Evolutionary conservation across 768 basidiomycete genomes (phyloP).

Genomic region (Tylopilus subfusipes): DNA sequence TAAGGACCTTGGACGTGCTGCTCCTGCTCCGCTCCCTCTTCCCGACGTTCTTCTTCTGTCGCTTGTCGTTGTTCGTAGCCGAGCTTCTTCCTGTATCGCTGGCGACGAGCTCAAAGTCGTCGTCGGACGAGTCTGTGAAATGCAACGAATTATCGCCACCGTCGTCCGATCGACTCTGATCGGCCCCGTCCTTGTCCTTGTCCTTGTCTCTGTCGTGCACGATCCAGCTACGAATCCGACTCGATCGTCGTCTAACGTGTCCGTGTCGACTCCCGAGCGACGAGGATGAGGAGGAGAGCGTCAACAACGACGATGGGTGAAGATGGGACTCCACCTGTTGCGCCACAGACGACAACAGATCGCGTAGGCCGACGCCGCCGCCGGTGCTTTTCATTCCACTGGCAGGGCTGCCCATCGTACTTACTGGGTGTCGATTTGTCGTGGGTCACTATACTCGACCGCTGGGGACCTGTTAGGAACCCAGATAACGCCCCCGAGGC

Average conservation of each 20-base stretch:
- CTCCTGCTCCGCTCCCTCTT: too few relatives aligned
- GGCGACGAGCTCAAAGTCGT: slow-evolving; percentile 4
- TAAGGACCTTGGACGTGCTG: too few relatives aligned
- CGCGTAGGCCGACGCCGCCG: slow-evolving; percentile 9
- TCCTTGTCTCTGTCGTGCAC: not conserved
- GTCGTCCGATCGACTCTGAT: not conserved
- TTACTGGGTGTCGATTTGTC: not conserved
- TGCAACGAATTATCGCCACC: slow-evolving; percentile 13
- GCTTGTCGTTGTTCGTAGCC: not conserved
- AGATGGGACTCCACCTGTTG: slow-evolving; percentile 26
- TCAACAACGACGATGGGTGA: not conserved
- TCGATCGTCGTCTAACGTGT: slow-evolving; percentile 8
- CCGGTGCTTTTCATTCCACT: not conserved
- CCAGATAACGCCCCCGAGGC: not conserved
- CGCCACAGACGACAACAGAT: slow-evolving; percentile 22
- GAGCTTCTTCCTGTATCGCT: not conserved
- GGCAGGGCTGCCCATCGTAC: not conserved
- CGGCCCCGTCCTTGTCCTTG: not conserved
- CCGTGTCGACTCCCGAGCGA: not conserved
- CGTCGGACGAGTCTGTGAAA: slow-evolving; percentile 15
- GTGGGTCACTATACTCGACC: not conserved
- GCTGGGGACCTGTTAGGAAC: not conserved
- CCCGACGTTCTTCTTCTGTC: too few relatives aligned
- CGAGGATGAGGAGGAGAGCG: not conserved
- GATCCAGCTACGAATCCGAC: slow-evolving; percentile 14